Percentiles rank a stretch among this genome's conserved stretches.
These are phyloP conservation scores for Coffea eugenioides DNA, from an alignment of 257 asterid species.

Conservation along the genomic window DNA sequence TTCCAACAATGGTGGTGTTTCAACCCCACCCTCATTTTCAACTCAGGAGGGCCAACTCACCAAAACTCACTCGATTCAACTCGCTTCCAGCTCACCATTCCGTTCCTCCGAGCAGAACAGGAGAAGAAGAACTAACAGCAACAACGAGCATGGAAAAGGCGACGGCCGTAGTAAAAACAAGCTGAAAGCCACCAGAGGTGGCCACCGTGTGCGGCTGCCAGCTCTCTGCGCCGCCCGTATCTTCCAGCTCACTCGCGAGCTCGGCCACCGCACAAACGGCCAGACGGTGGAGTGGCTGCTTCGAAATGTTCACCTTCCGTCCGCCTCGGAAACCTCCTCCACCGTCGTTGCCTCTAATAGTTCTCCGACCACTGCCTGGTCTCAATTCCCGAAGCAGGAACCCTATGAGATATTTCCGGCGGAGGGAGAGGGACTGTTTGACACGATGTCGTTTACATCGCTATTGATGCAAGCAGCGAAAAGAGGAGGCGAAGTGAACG, in stretches of 20 bases:
- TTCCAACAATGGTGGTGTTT: background rate
- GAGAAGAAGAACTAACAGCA: background rate
- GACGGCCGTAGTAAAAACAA: conserved; percentile 2
- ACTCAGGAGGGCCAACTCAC: background rate
- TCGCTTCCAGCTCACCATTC: conserved; percentile 3
- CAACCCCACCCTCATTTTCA: background rate
- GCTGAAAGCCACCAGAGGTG: background rate
- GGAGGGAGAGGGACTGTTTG: conserved; percentile 1
- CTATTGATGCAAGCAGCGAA: conserved; percentile 21
- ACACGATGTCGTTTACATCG: conserved; percentile 29
- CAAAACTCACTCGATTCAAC: background rate
- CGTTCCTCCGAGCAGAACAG: background rate
- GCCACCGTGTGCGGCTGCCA: conserved; percentile 32
- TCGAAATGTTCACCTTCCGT: conserved; percentile 17
- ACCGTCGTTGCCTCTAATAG: background rate
- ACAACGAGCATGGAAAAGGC: background rate
- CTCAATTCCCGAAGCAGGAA: conserved; percentile 12
- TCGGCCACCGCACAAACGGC: conserved; percentile 35
- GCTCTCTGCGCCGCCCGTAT: conserved; percentile 33
- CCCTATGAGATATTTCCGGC: conserved; percentile 4
- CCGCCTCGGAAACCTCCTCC: background rate
- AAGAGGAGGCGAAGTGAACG: conserved; percentile 14
- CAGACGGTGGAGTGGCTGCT: conserved; percentile 37
- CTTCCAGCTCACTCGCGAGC: conserved; percentile 36
- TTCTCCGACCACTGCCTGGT: conserved; percentile 3